These are phyloP conservation scores for Xylariaceae sp. DNA, from an alignment of 2,329 filamentous ascomycete species.

Conservation along the genomic window DNA sequence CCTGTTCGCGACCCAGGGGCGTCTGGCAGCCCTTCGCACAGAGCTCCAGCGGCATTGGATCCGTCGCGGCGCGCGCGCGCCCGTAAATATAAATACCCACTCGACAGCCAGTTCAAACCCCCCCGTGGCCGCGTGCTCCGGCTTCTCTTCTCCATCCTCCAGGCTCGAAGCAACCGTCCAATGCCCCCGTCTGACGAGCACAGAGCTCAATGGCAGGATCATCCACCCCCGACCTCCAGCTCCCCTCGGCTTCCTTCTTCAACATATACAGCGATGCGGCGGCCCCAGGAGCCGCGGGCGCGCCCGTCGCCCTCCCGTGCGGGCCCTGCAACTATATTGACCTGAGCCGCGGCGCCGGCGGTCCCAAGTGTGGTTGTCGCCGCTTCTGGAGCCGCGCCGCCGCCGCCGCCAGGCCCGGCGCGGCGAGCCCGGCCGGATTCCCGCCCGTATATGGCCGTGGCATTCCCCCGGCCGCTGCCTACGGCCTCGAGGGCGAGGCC, in stretches of 20 bases:
- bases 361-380: slow-evolving; percentile 50
- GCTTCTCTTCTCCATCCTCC: slow-evolving; percentile 5
- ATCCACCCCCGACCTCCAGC: slow-evolving; percentile 39
- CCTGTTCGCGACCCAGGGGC: slow-evolving; percentile 23
- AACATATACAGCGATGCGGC: slow-evolving; percentile 47
- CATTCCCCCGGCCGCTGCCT: slow-evolving; percentile 10
- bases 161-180: too few species aligned
- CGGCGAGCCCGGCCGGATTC: slow-evolving; percentile 17
- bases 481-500: slow-evolving; percentile 29
- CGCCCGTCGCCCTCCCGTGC: slow-evolving; percentile 31
- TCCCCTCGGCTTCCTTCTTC: slow-evolving; percentile 40
- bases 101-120: background rate
- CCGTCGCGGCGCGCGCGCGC: too few species aligned
- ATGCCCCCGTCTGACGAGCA: slow-evolving; percentile 26
- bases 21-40: slow-evolving; percentile 22
- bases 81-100: too few species aligned
- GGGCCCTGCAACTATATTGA: slow-evolving; percentile 54
- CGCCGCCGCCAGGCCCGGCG: slow-evolving; percentile 25
- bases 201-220: slow-evolving; percentile 44
- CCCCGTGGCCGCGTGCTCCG: slow-evolving; percentile 3
- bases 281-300: slow-evolving; percentile 21
- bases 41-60: slow-evolving; percentile 14
- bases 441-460: slow-evolving; percentile 18
- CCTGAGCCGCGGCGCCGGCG: slow-evolving; percentile 42
- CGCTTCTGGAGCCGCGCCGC: slow-evolving; percentile 49